Evolutionary conservation across 2,329 filamentous ascomycete genomes (phyloP).

Genomic region (Ceratocystis diversiconidia): DNA sequence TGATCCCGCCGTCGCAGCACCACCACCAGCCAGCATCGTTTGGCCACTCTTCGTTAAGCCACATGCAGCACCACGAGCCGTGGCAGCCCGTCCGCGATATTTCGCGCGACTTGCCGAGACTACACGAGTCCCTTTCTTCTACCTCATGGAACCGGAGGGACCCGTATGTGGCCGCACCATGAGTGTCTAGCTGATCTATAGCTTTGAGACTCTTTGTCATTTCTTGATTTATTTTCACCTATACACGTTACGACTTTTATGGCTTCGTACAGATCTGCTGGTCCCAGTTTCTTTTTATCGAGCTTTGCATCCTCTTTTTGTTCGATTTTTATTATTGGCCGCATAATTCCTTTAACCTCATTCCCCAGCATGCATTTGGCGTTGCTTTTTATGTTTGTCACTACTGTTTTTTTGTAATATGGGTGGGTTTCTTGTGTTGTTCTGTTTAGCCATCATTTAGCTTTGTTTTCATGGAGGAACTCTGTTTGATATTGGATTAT

Average conservation of each 20-base stretch:
- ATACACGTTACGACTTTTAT: not conserved
- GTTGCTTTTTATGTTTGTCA: constrained; percentile 4
- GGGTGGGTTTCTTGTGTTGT: not conserved
- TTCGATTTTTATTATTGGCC: not conserved
- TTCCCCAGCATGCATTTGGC: constrained; percentile 1
- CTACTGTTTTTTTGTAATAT: not conserved
- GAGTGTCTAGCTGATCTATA: not conserved
- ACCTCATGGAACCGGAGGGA: constrained; percentile 5
- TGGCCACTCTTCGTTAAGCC: not conserved
- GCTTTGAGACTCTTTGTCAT: not conserved
- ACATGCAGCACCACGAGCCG: constrained; percentile 23
- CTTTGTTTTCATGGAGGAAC: constrained; percentile 3
- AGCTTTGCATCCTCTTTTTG: not conserved
- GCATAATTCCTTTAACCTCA: not conserved
- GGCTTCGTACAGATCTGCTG: constrained; percentile 2
- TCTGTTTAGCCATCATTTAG: not conserved
- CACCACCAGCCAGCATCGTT: not conserved
- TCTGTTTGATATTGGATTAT: constrained; percentile 4
- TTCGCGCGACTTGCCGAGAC: constrained; percentile 1
- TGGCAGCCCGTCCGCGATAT: constrained; percentile 18
- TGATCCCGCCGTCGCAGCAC: not conserved
- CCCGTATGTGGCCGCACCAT: constrained; percentile 6
- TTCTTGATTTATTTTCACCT: not conserved
- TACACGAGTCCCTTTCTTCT: constrained; percentile 5
- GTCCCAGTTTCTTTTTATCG: not conserved